Evolutionary conservation across 805 yeast genomes (phyloP).

Genomic region (Cyberlindnera subsufficiens): DNA sequence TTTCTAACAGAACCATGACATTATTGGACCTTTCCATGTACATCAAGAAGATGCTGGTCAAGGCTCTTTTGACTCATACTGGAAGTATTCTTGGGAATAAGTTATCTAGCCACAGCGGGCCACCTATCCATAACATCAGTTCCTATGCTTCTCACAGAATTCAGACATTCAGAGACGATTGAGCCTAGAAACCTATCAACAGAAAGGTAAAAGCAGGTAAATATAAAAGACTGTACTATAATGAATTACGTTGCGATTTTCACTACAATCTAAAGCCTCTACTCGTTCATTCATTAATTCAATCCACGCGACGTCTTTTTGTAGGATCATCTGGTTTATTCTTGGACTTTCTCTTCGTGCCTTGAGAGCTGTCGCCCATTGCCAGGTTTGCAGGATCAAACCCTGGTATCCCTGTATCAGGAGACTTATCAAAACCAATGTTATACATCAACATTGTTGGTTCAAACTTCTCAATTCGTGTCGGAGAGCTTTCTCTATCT

Average conservation of each 20-base stretch:
- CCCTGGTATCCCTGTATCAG: conserved; percentile 70
- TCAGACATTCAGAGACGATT: conserved; percentile 14
- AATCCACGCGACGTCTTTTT: conserved; percentile 24
- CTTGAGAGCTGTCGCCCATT: conserved; percentile 33
- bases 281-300: not conserved
- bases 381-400: conserved; percentile 67
- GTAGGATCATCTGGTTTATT: conserved; percentile 24
- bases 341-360: conserved; percentile 34
- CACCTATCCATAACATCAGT: conserved; percentile 17
- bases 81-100: conserved; percentile 81
- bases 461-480: conserved; percentile 44
- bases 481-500: conserved; percentile 30
- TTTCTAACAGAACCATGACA: conserved; percentile 65
- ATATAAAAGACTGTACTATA: not conserved
- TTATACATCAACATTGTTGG: conserved; percentile 41
- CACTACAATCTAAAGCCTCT: not conserved
- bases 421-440: conserved; percentile 57
- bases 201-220: not conserved
- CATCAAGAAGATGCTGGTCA: conserved; percentile 58
- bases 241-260: not conserved
- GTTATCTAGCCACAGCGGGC: conserved; percentile 35
- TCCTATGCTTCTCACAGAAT: conserved; percentile 19
- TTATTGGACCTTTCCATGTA: conserved; percentile 57
- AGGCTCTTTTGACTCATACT: conserved; percentile 53
- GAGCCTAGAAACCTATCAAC: not conserved